Conservation (phyloP, 768 basidiomycete species). For the Tricholoma sp. region DNA sequence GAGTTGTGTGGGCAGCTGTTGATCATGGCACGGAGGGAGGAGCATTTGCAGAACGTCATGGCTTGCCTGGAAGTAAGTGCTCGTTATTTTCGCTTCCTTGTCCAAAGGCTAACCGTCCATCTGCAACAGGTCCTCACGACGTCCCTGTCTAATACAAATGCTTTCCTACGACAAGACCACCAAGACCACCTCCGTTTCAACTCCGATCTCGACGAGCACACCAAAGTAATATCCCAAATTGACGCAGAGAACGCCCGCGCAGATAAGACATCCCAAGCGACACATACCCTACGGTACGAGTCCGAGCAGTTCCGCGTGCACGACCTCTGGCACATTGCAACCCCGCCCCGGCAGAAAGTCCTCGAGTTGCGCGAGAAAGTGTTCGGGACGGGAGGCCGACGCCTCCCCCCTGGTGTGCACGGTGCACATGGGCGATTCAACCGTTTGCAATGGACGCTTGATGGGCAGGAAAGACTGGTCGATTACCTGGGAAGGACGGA, state of each 20-base stretch:
- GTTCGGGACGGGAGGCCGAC: slow-evolving; percentile 55
- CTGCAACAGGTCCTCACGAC: slow-evolving; percentile 41
- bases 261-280: slow-evolving; percentile 53
- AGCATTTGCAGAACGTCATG: slow-evolving; percentile 61
- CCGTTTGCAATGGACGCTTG: slow-evolving; percentile 65
- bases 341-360: slow-evolving; percentile 55
- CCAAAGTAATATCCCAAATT: slow-evolving; percentile 45
- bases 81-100: slow-evolving; percentile 6
- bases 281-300: slow-evolving; percentile 67
- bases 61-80: slow-evolving; percentile 56
- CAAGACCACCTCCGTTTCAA: slow-evolving; percentile 45
- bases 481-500: slow-evolving; percentile 68
- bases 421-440: slow-evolving; percentile 58
- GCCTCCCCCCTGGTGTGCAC: slow-evolving; percentile 44
- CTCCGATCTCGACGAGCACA: slow-evolving; percentile 38
- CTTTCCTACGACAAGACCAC: slow-evolving; percentile 54
- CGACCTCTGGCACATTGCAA: slow-evolving; percentile 64
- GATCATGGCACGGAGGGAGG: slow-evolving; percentile 61
- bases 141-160: slow-evolving; percentile 50
- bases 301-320: slow-evolving; percentile 60
- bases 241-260: slow-evolving; percentile 46
- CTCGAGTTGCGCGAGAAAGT: slow-evolving; percentile 62
- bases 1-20: slow-evolving; percentile 72
- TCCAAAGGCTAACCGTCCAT: slow-evolving; percentile 6
- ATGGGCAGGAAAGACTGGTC: slow-evolving; percentile 56